phyloP scores from a whole-genome alignment of 257 asterid species.

The Apocynum venetum region DNA sequence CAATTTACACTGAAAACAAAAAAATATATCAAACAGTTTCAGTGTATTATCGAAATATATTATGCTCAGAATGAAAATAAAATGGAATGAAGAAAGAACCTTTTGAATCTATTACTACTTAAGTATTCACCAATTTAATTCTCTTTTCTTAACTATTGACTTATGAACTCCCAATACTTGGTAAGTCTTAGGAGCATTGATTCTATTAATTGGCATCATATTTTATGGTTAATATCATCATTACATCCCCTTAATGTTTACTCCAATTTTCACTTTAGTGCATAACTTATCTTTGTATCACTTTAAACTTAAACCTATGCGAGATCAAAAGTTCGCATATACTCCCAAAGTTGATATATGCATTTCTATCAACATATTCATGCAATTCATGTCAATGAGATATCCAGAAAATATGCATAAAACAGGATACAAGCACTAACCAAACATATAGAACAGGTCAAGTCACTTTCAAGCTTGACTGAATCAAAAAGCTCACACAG shows the following conservation, averaged over 20 bases:
- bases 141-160: no score
- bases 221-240: not conserved
- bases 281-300: no score
- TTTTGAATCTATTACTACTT: not conserved
- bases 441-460: conserved; percentile 94
- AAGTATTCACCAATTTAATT: not conserved
- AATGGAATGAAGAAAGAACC: not conserved
- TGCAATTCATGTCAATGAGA: not conserved
- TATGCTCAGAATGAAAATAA: not conserved
- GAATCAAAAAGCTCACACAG: conserved; percentile 73
- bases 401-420: not conserved
- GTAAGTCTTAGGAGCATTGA: no score
- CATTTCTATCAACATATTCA: not conserved
- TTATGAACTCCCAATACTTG: not conserved
- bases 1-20: not conserved
- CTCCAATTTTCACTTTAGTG: not conserved
- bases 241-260: not conserved
- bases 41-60: not conserved
- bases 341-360: not conserved
- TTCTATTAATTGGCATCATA: not conserved
- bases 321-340: not conserved
- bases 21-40: no score
- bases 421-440: conserved; percentile 42
- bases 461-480: conserved; percentile 68
- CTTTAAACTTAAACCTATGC: not conserved